Conservation (phyloP, 139 green algal genomes). For the Tetradesmus obliquus region DNA sequence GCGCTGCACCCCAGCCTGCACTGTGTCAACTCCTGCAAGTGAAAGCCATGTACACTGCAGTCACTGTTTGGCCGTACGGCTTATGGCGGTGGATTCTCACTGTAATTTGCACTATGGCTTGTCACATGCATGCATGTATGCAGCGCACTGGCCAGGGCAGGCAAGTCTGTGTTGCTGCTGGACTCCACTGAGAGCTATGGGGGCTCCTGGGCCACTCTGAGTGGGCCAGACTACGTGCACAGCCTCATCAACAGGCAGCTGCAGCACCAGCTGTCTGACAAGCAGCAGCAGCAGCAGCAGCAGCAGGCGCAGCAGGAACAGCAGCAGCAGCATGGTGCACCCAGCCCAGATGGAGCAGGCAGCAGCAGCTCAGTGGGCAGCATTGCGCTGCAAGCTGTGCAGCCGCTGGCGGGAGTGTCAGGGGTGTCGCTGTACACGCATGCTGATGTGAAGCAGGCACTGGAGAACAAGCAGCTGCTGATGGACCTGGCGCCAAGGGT, state of each 20-base stretch:
- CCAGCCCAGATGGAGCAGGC: neutral
- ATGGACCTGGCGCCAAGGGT: slow-evolving; percentile 80
- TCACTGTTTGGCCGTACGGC: too few species aligned
- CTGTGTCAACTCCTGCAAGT: neutral
- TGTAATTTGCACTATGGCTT: neutral
- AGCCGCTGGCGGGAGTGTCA: neutral
- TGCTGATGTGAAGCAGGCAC: neutral
- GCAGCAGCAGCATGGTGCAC: neutral
- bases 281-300: slow-evolving; percentile 37
- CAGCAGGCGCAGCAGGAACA: neutral
- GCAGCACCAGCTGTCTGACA: neutral
- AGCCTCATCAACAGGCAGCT: slow-evolving; percentile 4
- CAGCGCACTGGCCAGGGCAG: slow-evolving; percentile 74
- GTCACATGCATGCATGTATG: neutral
- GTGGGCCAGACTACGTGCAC: slow-evolving; percentile 26
- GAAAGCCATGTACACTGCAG: too few species aligned
- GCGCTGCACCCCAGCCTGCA: neutral
- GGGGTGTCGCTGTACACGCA: slow-evolving; percentile 14
- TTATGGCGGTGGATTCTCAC: too few species aligned
- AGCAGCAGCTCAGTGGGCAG: neutral
- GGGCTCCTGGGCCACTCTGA: slow-evolving; percentile 73
- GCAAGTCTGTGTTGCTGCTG: slow-evolving; percentile 86
- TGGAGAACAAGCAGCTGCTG: slow-evolving; percentile 40
- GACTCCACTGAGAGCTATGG: slow-evolving; percentile 84
- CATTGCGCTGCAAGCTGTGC: neutral